Conservation (phyloP, 2,329 filamentous ascomycete species). For the Neocatenulostroma microsporum region DNA sequence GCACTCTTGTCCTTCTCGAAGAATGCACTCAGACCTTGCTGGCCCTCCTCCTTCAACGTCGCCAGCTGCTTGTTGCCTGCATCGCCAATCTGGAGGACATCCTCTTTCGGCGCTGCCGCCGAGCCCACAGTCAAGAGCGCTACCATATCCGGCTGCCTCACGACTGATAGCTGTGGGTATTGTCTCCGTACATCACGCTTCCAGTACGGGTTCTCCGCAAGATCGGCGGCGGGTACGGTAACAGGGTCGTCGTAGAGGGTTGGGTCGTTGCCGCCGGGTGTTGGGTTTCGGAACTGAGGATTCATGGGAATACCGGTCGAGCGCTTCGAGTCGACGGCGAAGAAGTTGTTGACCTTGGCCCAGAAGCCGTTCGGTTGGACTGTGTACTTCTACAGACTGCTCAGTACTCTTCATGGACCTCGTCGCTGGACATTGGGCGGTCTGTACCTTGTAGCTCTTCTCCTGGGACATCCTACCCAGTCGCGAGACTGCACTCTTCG, state of each 20-base stretch:
- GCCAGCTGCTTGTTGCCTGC: conserved; percentile 68
- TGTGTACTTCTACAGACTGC: conserved; percentile 73
- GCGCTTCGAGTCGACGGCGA: conserved; percentile 78
- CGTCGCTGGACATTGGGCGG: not conserved
- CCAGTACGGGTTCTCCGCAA: conserved; percentile 93
- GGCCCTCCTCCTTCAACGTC: conserved; percentile 64
- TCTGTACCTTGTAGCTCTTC: conserved; percentile 10
- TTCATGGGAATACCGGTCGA: conserved; percentile 91
- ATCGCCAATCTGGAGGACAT: conserved; percentile 64
- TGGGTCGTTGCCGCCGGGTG: conserved; percentile 66
- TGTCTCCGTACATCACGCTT: conserved; percentile 79
- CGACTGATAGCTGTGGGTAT: conserved; percentile 72
- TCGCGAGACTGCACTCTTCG: conserved; percentile 7
- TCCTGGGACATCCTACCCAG: conserved; percentile 8
- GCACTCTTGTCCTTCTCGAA: conserved; percentile 58
- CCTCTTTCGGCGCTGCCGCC: conserved; percentile 69
- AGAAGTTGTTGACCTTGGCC: conserved; percentile 67
- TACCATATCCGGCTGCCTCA: conserved; percentile 78
- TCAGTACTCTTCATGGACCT: not conserved
- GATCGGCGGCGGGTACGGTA: conserved; percentile 73
- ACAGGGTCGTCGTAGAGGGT: conserved; percentile 71
- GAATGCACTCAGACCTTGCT: conserved; percentile 62
- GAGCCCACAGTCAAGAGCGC: conserved; percentile 79
- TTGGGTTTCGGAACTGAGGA: conserved; percentile 80
- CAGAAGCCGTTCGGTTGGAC: conserved; percentile 83